phyloP scores from a whole-genome alignment of 1,284 basidiomycete genomes.

The Thelephora terrestris region DNA sequence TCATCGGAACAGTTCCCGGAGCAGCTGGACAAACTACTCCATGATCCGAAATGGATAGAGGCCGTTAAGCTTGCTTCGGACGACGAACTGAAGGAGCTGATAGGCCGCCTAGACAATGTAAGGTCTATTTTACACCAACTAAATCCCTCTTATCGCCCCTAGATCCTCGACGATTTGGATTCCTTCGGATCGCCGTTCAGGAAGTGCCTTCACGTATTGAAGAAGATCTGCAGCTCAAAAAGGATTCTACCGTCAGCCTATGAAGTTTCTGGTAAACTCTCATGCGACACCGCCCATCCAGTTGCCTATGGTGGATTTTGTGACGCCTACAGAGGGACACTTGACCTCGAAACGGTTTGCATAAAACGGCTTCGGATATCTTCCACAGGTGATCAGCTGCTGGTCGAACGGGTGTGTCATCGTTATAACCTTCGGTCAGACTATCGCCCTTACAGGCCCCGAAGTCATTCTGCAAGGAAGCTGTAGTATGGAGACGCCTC shows the following conservation, averaged over 20 bases:
- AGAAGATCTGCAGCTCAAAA: background rate
- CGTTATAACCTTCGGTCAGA: background rate
- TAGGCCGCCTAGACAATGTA: too few species aligned
- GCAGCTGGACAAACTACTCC: too few species aligned
- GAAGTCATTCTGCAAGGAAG: background rate
- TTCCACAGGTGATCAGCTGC: background rate
- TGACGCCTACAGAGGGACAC: background rate
- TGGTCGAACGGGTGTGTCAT: background rate
- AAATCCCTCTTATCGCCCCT: too few species aligned
- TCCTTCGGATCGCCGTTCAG: background rate
- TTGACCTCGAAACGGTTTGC: background rate
- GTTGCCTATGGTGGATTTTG: background rate
- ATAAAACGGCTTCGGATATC: background rate
- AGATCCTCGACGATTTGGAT: too few species aligned
- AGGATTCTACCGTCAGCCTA: background rate
- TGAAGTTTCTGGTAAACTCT: background rate
- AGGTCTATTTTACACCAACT: too few species aligned
- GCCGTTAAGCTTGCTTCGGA: too few species aligned
- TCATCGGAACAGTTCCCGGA: too few species aligned
- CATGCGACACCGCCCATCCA: background rate
- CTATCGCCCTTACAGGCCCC: background rate
- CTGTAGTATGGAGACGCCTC: constrained; percentile 2
- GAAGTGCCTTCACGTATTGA: background rate
- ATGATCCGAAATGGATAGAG: too few species aligned
- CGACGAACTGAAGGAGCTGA: too few species aligned